These are phyloP conservation scores for Elaeis oleifera DNA, from an alignment of 202 grass and related monocot species.

Conservation along the genomic window DNA sequence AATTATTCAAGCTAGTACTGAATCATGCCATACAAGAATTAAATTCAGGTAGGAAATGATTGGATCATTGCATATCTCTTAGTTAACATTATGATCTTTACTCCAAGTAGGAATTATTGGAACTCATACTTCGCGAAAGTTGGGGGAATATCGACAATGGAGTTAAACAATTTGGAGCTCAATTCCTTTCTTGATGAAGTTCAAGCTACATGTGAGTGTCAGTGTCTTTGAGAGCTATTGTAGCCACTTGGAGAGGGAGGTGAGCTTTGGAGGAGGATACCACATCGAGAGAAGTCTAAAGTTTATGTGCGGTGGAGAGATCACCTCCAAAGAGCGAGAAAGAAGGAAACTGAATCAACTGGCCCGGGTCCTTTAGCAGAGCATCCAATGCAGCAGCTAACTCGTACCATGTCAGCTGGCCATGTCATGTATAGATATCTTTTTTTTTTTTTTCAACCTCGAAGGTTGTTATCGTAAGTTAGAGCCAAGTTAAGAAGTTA, in stretches of 20 bases:
- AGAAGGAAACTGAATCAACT: slow-evolving; percentile 19
- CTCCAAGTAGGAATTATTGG: slow-evolving; percentile 44
- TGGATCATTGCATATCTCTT: no score
- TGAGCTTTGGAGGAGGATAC: slow-evolving; percentile 52
- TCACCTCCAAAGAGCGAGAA: slow-evolving; percentile 6
- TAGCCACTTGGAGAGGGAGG: slow-evolving; percentile 80
- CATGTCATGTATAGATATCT: no score
- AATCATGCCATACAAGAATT: no score
- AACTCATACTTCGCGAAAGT: slow-evolving; percentile 78
- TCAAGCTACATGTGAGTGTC: slow-evolving; percentile 67
- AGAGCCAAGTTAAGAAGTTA: no score
- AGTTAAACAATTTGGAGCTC: slow-evolving; percentile 60
- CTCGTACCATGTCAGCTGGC: no score
- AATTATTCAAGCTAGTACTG: no score
- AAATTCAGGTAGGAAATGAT: no score
- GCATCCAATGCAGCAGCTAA: neutral
- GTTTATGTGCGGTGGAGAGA: slow-evolving; percentile 30
- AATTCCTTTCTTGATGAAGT: slow-evolving; percentile 72
- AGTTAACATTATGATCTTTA: no score
- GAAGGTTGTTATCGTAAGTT: no score
- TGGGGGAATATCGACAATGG: slow-evolving; percentile 49
- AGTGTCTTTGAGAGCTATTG: slow-evolving; percentile 75
- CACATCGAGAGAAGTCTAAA: slow-evolving; percentile 47
- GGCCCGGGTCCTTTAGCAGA: slow-evolving; percentile 8
- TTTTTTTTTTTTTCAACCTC: no score